A percentile compares a stretch with the other conserved stretches of the same genome.
Evolutionary conservation across 2,329 filamentous ascomycete species (phyloP).

Genomic region (Penicillium hesseltinei): DNA sequence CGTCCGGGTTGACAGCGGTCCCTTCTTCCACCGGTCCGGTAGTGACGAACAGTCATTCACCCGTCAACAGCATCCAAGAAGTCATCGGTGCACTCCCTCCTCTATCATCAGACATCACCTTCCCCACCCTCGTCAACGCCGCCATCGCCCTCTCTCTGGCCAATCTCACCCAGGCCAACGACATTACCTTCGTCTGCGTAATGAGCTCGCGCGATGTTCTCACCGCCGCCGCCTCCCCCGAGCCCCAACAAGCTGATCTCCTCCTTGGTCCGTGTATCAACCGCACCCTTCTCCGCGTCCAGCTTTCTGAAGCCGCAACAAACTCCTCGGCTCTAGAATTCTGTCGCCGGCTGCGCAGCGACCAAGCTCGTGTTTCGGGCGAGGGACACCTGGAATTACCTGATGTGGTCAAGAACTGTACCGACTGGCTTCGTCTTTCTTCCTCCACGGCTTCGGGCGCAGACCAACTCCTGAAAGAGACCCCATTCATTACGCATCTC

Average conservation of each 20-base stretch:
- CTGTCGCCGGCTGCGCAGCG: background rate
- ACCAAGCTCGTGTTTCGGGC: background rate
- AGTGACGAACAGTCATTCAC: too few species aligned
- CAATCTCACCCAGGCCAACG: background rate
- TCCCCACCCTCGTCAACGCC: background rate
- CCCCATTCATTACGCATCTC: background rate
- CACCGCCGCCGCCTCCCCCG: background rate
- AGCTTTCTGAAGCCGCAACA: background rate
- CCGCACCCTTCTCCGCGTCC: background rate
- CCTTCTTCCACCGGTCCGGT: background rate
- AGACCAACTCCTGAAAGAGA: background rate
- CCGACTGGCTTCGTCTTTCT: background rate
- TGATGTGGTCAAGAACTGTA: background rate
- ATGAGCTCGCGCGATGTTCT: background rate
- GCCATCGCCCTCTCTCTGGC: background rate
- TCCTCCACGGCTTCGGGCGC: too few species aligned
- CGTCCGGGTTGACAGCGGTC: background rate
- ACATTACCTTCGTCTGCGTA: background rate
- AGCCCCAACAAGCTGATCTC: too few species aligned
- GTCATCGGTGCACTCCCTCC: background rate
- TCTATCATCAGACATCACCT: background rate
- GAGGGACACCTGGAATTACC: background rate
- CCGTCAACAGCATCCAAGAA: background rate
- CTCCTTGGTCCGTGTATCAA: background rate
- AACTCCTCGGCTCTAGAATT: background rate